Conservation (phyloP, 2,329 filamentous ascomycete genomes). For the Magnaporthiopsis incrustans region DNA sequence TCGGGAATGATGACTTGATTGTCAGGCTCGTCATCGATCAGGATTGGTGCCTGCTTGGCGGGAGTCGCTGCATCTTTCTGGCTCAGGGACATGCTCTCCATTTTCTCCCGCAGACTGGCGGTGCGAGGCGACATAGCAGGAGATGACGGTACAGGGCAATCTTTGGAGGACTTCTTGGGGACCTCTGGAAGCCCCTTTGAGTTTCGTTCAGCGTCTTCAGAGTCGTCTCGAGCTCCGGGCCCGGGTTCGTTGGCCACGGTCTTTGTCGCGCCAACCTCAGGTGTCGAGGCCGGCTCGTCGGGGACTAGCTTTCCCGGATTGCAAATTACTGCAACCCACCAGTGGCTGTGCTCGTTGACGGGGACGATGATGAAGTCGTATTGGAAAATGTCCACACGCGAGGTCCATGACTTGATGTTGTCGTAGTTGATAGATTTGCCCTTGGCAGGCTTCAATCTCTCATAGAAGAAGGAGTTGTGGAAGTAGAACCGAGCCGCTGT, state of each 20-base stretch:
- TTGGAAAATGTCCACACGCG: slow-evolving; percentile 72
- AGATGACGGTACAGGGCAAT: not conserved
- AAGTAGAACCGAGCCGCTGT: slow-evolving; percentile 65
- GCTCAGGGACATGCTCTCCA: not conserved
- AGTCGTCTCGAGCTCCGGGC: not conserved
- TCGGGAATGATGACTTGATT: not conserved
- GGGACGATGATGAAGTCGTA: slow-evolving; percentile 89
- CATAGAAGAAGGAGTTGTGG: slow-evolving; percentile 90
- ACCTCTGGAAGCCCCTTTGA: not conserved
- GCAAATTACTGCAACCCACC: slow-evolving; percentile 94
- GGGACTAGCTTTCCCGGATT: slow-evolving; percentile 62
- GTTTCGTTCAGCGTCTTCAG: not conserved
- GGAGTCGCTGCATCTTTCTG: not conserved
- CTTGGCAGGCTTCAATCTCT: slow-evolving; percentile 57
- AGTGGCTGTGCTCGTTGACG: slow-evolving; percentile 80
- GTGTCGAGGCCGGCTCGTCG: not conserved
- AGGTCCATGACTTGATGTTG: slow-evolving; percentile 80
- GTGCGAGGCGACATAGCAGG: slow-evolving; percentile 1
- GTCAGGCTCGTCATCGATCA: not conserved
- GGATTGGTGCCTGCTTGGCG: not conserved
- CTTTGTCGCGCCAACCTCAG: not conserved
- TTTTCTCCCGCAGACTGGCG: not conserved
- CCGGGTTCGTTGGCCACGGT: not conserved
- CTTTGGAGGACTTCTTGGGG: slow-evolving; percentile 2
- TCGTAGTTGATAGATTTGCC: slow-evolving; percentile 68